Evolutionary conservation across 2,329 filamentous ascomycete species (phyloP), one percentile per base, ranked within the genome.

Genomic region (Huntiella abstrusa): DNA sequence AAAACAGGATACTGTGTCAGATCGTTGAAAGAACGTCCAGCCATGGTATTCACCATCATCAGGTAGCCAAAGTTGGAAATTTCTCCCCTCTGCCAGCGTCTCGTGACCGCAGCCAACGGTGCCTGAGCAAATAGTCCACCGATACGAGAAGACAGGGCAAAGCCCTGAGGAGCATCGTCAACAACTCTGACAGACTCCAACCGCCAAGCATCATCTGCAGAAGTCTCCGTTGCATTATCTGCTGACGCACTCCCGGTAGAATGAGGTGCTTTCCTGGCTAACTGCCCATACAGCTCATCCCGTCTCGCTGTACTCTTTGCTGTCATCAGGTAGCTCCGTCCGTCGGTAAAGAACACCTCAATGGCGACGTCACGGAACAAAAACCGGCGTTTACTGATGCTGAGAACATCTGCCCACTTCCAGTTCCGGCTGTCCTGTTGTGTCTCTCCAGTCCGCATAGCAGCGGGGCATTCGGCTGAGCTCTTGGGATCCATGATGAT

Each of bases 61-160:
- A 98, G 72, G 57, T 98, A 98, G 60, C 96, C 86, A 56, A 98
- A 98, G 60, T 98, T 98, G 11, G 88, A 96, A 43, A 96, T 85
- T 56, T 98, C 91, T 10, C 92, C 91, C 58, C 79, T 81, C 49
- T 91, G 73, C 91, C 91, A 98, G 59, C 79, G 80, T 53, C 81
- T 80, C 56, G 91, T 93, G 6, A 85, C 78, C 11, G 48, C 35
- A 12, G 45, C 40, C 16, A 49, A 43, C 7, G 87, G 83, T 53
- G 86, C 87, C 60, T 81, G 82, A 52, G 86, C 85, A 66, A 98
- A 96, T 10, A 95, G 83, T 52, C 79, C 94, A 16, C 84, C 86
- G 13, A 50, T 48, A 17, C 49, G 45, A 11, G 83, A 86, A 0
- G 88, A 84, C 34, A 98, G 71, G 3, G 43, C 47, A 35, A 46